These are phyloP conservation scores for Neonectria hederae DNA, from an alignment of 2,329 filamentous ascomycete genomes.

Conservation along the genomic window DNA sequence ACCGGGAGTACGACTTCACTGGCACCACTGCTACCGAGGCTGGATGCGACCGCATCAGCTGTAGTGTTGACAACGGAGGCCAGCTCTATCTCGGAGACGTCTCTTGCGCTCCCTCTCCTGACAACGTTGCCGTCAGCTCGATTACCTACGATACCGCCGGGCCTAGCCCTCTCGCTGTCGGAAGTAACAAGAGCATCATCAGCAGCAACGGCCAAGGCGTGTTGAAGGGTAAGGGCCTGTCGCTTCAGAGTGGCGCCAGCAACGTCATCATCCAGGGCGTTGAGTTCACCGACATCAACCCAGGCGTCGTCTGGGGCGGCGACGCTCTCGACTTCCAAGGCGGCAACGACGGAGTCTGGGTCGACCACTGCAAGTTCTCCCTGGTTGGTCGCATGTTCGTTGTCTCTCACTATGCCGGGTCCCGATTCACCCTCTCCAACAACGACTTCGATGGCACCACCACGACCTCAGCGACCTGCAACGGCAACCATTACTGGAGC, in stretches of 20 bases:
- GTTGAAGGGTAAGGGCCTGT: constrained; percentile 53
- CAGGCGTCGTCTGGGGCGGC: constrained; percentile 44
- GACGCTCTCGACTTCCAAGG: constrained; percentile 53
- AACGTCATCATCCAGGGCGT: constrained; percentile 64
- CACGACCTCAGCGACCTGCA: constrained; percentile 41
- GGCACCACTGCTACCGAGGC: constrained; percentile 35
- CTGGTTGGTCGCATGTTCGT: constrained; percentile 54
- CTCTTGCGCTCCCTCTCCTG: constrained; percentile 37
- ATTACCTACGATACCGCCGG: constrained; percentile 44
- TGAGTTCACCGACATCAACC: constrained; percentile 56
- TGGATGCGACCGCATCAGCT: constrained; percentile 44
- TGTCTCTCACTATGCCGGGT: constrained; percentile 48
- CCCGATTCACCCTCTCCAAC: constrained; percentile 49
- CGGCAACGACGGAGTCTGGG: constrained; percentile 43
- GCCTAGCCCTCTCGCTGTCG: constrained; percentile 33
- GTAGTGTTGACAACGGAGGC: constrained; percentile 41
- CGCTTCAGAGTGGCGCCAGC: constrained; percentile 52
- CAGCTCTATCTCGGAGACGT: constrained; percentile 43
- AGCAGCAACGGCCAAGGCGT: constrained; percentile 38
- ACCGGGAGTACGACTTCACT: constrained; percentile 43
- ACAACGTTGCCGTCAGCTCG: constrained; percentile 37
- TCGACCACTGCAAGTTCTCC: constrained; percentile 51
- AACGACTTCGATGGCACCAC: constrained; percentile 52
- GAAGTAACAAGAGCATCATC: constrained; percentile 45
- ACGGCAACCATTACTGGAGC: constrained; percentile 47